phyloP scores from a whole-genome alignment of 2,329 filamentous ascomycete species.

The Sphaerulina vaccinii region DNA sequence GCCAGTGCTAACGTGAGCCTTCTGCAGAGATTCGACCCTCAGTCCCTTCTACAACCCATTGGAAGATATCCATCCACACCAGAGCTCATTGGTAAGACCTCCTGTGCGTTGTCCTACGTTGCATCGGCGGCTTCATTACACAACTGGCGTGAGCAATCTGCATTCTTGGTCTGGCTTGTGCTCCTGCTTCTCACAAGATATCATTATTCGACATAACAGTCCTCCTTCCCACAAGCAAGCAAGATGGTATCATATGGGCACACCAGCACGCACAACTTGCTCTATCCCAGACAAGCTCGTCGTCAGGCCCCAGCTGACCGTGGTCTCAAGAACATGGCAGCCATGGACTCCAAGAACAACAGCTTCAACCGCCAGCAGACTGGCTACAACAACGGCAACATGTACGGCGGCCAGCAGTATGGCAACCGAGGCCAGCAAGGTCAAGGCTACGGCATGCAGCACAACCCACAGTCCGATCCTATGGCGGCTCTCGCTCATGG shows the following conservation, averaged over 20 bases:
- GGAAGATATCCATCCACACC: slow-evolving; percentile 31
- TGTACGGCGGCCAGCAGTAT: slow-evolving; percentile 35
- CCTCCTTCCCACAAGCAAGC: slow-evolving; percentile 11
- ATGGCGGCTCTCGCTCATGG: slow-evolving; percentile 41
- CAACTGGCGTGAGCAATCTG: slow-evolving; percentile 12
- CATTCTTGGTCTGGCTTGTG: slow-evolving; percentile 18
- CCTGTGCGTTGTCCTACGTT: slow-evolving; percentile 15
- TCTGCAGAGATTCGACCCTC: slow-evolving; percentile 15
- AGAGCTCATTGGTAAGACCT: slow-evolving; percentile 28
- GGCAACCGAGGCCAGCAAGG: slow-evolving; percentile 31
- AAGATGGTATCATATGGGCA: slow-evolving; percentile 20
- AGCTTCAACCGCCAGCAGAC: slow-evolving; percentile 34
- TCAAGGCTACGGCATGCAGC: slow-evolving; percentile 38
- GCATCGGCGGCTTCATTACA: slow-evolving; percentile 14
- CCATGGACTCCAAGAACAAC: slow-evolving; percentile 37
- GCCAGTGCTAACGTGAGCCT: slow-evolving; percentile 14
- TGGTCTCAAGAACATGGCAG: slow-evolving; percentile 32
- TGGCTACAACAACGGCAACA: slow-evolving; percentile 33
- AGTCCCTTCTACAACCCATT: slow-evolving; percentile 19
- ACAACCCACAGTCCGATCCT: slow-evolving; percentile 32
- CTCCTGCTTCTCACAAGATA: slow-evolving; percentile 12
- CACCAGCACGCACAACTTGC: slow-evolving; percentile 19
- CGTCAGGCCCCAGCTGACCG: slow-evolving; percentile 24
- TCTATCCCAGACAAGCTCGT: slow-evolving; percentile 23
- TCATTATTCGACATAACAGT: slow-evolving; percentile 13